phyloP scores from a whole-genome alignment of 495 filamentous ascomycete genomes.

The Neurospora sp. region DNA sequence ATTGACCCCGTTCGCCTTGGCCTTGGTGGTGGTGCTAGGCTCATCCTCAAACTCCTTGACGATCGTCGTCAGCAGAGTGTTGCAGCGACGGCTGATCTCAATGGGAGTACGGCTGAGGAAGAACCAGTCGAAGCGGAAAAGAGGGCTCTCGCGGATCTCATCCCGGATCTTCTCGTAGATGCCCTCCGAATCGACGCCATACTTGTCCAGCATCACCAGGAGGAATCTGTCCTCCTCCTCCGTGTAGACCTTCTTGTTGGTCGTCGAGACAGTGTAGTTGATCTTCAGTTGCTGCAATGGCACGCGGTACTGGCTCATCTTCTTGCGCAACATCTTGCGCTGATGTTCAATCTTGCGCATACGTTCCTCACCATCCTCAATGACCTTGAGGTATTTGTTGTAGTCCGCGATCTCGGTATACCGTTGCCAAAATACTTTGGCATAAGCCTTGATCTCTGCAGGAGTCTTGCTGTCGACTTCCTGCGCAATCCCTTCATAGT shows the following conservation, averaged over 20 bases:
- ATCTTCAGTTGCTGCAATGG: slow-evolving; percentile 96
- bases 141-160: slow-evolving; percentile 84
- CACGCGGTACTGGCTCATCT: slow-evolving; percentile 91
- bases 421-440: slow-evolving; percentile 88
- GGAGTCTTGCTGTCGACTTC: slow-evolving; percentile 88
- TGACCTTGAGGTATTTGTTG: slow-evolving; percentile 72
- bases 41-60: slow-evolving; percentile 80
- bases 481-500: slow-evolving; percentile 72
- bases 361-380: slow-evolving; percentile 87
- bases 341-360: slow-evolving; percentile 82
- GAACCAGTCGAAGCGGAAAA: slow-evolving; percentile 99
- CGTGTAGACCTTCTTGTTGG: slow-evolving; percentile 99
- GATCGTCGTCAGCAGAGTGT: slow-evolving; percentile 87
- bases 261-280: slow-evolving; percentile 96
- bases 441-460: slow-evolving; percentile 78
- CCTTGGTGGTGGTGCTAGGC: slow-evolving; percentile 18
- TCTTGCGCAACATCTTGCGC: slow-evolving; percentile 86
- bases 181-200: slow-evolving; percentile 76
- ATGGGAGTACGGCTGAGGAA: slow-evolving; percentile 89
- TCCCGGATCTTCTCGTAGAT: slow-evolving; percentile 81
- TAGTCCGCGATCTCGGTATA: slow-evolving; percentile 84
- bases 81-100: slow-evolving; percentile 85
- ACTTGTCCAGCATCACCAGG: slow-evolving; percentile 82
- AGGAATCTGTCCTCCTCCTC: slow-evolving; percentile 98
- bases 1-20: slow-evolving; percentile 51